Conservation (phyloP, 1,139 yeast species). For the Diutina sp. region DNA sequence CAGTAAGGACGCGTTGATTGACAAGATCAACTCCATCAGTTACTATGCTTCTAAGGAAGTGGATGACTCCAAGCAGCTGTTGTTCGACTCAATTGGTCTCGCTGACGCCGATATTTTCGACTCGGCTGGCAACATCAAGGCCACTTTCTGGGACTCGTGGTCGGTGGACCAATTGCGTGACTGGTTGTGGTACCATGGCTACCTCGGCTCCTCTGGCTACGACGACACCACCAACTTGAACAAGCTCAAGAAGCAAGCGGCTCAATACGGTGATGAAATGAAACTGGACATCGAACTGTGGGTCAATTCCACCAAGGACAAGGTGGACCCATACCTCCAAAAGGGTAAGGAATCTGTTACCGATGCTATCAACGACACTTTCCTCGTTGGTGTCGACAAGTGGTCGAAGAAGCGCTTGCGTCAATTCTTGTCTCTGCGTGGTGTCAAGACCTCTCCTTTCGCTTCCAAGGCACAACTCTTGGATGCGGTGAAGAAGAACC, state of each 20-base stretch:
- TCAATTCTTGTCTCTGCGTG: constrained; percentile 40
- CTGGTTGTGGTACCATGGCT: constrained; percentile 17
- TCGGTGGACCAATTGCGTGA: constrained; percentile 18
- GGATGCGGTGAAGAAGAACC: constrained; percentile 35
- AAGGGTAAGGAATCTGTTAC: constrained; percentile 13
- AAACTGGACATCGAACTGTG: constrained; percentile 31
- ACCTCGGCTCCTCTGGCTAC: constrained; percentile 14
- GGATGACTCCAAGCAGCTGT: constrained; percentile 21
- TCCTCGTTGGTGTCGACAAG: constrained; percentile 28
- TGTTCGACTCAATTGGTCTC: constrained; percentile 26
- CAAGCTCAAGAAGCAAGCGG: constrained; percentile 11
- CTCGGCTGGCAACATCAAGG: constrained; percentile 25
- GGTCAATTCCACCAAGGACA: constrained; percentile 14
- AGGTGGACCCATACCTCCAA: constrained; percentile 12
- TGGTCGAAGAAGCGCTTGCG: constrained; percentile 39
- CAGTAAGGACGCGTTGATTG: constrained; percentile 28
- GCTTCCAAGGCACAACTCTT: constrained; percentile 34
- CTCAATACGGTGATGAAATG: constrained; percentile 16
- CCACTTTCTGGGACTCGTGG: constrained; percentile 31
- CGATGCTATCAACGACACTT: constrained; percentile 29
- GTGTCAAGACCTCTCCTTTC: constrained; percentile 30
- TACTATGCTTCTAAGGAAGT: constrained; percentile 23
- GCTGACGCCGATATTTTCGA: constrained; percentile 22
- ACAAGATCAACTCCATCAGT: constrained; percentile 26
- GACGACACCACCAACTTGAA: constrained; percentile 10